Base-by-base conservation (phyloP, 495 filamentous ascomycete species). In the Penicillium crystallinum region DNA sequence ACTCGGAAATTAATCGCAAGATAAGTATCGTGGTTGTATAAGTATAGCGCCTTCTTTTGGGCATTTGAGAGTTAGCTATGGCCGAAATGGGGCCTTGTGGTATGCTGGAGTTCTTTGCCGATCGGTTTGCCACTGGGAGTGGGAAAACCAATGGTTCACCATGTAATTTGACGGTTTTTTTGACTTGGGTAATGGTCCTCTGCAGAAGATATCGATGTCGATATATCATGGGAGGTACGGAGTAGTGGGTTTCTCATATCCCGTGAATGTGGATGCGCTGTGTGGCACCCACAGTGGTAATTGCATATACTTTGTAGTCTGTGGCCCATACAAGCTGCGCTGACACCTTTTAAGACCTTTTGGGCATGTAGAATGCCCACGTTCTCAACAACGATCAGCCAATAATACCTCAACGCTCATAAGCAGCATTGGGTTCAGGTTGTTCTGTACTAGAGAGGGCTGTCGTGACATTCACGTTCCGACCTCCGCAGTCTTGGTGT, bases 31-130 rank as follows among this genome's bases (percentile, higher is more conserved):
- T n/a, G n/a, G n/a, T n/a, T n/a, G 36, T 42, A 41, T 46, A 49
- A 40, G 34, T 40, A 49, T 36, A 41, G 31, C 14, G 0, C 12
- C 17, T 3, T 23, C 11, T 7, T 15, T 19, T 47, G 44, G 21
- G 4, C 18, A 11, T 22, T 44, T 37, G 23, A 19, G 36, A 52
- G 55, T 52, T 44, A 51, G 56, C 45, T 46, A 50, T 40, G 57
- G 51, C 39, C 21, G 33, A 29, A 51, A 57, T 39, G 46, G 36
- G 30, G 57, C 30, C 15, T 38, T 65, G 56, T 74, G 71, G 68
- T 72, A 68, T 66, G 71, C 62, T 62, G 69, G 69, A 68, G 61
- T 39, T 58, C 33, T 65, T 38, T 59, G 57, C 69, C 68, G 69
- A 43, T 47, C 15, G 19, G 35, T 35, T 66, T 46, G 61, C 64